These are phyloP conservation scores for Phytophthora cactorum DNA, from an alignment of 352 stramenopile species.

Conservation along the genomic window DNA sequence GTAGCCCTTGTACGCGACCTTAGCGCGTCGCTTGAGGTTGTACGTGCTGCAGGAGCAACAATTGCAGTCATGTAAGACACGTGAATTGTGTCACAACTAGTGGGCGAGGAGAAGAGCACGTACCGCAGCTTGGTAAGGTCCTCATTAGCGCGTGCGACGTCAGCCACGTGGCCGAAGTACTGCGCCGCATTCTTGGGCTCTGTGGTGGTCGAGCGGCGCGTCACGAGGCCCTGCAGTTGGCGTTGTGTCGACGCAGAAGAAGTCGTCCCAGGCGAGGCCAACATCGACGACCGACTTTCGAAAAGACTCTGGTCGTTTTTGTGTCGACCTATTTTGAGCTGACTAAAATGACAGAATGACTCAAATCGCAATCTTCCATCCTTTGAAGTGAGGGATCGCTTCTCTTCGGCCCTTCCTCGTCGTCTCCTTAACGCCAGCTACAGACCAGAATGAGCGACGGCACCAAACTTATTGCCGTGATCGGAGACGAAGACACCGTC, in stretches of 20 bases:
- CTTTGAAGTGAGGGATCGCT: constrained; percentile 17
- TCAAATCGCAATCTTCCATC: constrained; percentile 11
- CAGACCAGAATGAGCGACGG: constrained; percentile 65
- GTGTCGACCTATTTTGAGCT: constrained; percentile 7
- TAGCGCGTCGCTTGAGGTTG: constrained; percentile 72
- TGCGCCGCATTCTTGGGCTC: constrained; percentile 68
- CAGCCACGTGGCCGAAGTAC: constrained; percentile 78
- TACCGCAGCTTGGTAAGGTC: constrained; percentile 63
- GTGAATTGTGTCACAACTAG: constrained; percentile 5
- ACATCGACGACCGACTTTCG: constrained; percentile 19
- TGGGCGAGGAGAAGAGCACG: constrained; percentile 1
- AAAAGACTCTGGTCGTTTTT: constrained; percentile 24
- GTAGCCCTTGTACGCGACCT: constrained; percentile 70
- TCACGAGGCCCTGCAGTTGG: constrained; percentile 70
- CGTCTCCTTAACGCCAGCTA: constrained; percentile 6
- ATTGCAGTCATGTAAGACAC: constrained; percentile 19
- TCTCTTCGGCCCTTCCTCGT: background rate
- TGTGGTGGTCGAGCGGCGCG: constrained; percentile 51
- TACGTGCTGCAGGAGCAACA: constrained; percentile 43
- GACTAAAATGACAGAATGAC: background rate
- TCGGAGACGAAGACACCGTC: constrained; percentile 97
- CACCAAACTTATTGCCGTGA: constrained; percentile 89
- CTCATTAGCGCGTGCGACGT: constrained; percentile 59
- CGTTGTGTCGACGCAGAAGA: constrained; percentile 42
- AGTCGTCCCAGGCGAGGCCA: constrained; percentile 30